These are phyloP conservation scores for Astraeus odoratus DNA, from an alignment of 768 basidiomycete genomes.

Conservation along the genomic window DNA sequence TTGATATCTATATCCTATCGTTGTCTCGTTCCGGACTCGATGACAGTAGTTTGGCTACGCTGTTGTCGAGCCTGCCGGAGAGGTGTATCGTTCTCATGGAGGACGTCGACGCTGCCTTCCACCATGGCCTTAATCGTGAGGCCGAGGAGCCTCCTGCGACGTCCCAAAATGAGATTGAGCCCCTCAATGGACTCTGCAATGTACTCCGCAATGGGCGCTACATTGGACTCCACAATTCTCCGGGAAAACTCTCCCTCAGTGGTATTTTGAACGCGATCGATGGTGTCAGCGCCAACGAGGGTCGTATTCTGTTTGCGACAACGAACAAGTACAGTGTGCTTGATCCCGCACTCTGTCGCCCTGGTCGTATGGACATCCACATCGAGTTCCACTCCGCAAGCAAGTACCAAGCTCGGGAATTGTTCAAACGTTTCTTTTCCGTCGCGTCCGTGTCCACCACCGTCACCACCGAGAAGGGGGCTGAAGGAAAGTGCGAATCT, in stretches of 20 bases:
- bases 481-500: not conserved
- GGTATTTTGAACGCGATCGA: constrained; percentile 77
- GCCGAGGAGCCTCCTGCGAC: not conserved
- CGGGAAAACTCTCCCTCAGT: constrained; percentile 48
- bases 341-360: constrained; percentile 68
- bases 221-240: constrained; percentile 6
- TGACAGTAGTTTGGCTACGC: constrained; percentile 48
- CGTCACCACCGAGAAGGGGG: not conserved
- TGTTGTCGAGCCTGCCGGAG: constrained; percentile 60
- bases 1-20: constrained; percentile 69
- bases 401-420: constrained; percentile 54
- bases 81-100: constrained; percentile 76
- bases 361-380: constrained; percentile 77
- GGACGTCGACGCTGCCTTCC: constrained; percentile 77
- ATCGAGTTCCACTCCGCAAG: constrained; percentile 74
- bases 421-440: constrained; percentile 65
- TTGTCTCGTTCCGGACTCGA: constrained; percentile 58
- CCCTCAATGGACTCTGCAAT: too few relatives aligned
- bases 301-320: constrained; percentile 74
- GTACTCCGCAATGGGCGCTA: too few relatives aligned
- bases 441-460: constrained; percentile 24
- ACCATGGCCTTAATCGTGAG: constrained; percentile 33
- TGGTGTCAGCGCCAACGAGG: constrained; percentile 74
- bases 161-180: constrained; percentile 6
- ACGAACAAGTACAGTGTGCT: constrained; percentile 67